Conservation (phyloP, 192 early-diverging fungal genomes). For the Allomyces arbusculus region DNA sequence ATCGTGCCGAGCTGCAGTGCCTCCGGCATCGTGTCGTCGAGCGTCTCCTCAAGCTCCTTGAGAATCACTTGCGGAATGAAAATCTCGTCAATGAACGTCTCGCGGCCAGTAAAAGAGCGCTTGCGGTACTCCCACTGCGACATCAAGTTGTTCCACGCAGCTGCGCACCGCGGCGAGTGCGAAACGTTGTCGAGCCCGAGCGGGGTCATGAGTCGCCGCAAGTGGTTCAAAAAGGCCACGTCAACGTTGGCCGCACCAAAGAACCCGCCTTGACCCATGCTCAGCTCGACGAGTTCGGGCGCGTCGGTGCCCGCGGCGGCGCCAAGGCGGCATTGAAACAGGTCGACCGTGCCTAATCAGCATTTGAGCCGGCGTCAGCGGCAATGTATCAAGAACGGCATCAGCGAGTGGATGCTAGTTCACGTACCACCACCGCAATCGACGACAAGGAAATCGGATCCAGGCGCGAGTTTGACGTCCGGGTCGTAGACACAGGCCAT, state of each 20-base stretch:
- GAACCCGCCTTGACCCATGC: background rate
- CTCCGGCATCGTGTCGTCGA: background rate
- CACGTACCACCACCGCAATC: background rate
- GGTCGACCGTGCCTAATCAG: background rate
- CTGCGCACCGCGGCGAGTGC: no score
- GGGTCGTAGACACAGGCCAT: background rate
- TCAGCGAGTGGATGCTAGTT: no score
- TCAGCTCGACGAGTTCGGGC: background rate
- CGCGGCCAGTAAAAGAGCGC: background rate
- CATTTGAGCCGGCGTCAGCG: no score
- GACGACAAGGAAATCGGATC: background rate
- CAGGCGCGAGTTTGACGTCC: background rate
- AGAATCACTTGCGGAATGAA: background rate
- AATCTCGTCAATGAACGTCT: background rate
- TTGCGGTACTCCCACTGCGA: slow-evolving; percentile 1
- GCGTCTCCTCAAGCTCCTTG: background rate
- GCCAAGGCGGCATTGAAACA: background rate
- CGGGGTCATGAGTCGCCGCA: background rate
- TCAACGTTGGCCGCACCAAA: background rate
- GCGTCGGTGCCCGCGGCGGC: background rate
- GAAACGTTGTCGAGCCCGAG: no score
- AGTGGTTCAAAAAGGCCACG: background rate
- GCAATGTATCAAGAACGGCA: no score
- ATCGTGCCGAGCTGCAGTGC: background rate
- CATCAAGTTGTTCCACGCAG: background rate